Evolutionary conservation across 2,329 filamentous ascomycete genomes (phyloP).

Genomic region (Fusarium lateritium): DNA sequence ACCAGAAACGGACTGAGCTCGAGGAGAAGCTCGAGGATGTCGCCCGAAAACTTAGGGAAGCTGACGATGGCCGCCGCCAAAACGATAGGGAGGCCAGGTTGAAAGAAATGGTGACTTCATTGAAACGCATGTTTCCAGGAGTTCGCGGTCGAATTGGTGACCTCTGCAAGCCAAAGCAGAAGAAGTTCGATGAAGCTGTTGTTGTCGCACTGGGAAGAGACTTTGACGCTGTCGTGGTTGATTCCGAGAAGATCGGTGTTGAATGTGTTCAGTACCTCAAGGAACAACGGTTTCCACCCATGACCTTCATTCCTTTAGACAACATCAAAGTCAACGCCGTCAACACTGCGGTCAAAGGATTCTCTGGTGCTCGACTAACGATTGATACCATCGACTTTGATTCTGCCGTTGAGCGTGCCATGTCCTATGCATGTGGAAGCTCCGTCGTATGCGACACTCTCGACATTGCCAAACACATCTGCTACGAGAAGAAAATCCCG

Average conservation of each 20-base stretch:
- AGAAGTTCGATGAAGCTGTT: slow-evolving; percentile 95
- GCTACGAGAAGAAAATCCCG: slow-evolving; percentile 86
- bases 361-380: slow-evolving; percentile 87
- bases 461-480: slow-evolving; percentile 88
- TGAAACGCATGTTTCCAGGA: slow-evolving; percentile 93
- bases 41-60: slow-evolving; percentile 84
- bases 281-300: slow-evolving; percentile 87
- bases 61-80: slow-evolving; percentile 87
- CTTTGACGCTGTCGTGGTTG: slow-evolving; percentile 94
- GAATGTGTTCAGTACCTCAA: slow-evolving; percentile 96
- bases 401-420: slow-evolving; percentile 86
- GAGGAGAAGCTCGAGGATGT: slow-evolving; percentile 93
- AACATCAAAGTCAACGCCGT: slow-evolving; percentile 96
- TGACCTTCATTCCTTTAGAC: slow-evolving; percentile 96
- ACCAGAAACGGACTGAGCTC: slow-evolving; percentile 87
- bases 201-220: slow-evolving; percentile 92
- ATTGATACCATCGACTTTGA: slow-evolving; percentile 98
- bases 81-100: slow-evolving; percentile 84
- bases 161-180: slow-evolving; percentile 95
- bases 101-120: slow-evolving; percentile 85
- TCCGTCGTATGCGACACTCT: slow-evolving; percentile 94
- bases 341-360: slow-evolving; percentile 91
- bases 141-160: slow-evolving; percentile 93
- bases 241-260: slow-evolving; percentile 92
- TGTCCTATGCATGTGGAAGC: slow-evolving; percentile 95